These are phyloP conservation scores for Curvularia verruculosa DNA, from an alignment of 2,329 filamentous ascomycete genomes.

Conservation along the genomic window DNA sequence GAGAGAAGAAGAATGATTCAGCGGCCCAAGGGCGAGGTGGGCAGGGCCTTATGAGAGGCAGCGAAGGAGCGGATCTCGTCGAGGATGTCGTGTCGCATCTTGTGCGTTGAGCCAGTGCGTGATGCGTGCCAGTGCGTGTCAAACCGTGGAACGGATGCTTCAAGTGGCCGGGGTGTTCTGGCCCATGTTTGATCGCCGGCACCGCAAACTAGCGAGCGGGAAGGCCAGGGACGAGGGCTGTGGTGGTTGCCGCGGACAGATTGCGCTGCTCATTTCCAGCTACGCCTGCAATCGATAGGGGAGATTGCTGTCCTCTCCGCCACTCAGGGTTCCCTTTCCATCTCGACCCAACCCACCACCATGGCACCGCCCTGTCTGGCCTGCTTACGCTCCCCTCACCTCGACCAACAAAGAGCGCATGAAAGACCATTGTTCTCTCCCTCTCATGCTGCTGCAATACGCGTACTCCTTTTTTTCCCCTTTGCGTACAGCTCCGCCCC, in stretches of 20 bases:
- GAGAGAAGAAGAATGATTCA: conserved; percentile 7
- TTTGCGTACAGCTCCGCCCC: neutral
- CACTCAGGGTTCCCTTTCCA: neutral
- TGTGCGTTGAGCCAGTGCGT: conserved; percentile 24
- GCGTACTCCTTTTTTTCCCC: neutral
- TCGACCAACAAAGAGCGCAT: neutral
- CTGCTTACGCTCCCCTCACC: neutral
- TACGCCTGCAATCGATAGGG: conserved; percentile 18
- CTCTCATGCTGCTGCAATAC: conserved; percentile 2
- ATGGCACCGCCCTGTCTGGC: neutral
- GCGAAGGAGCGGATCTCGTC: conserved; percentile 3
- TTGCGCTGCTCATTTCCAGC: conserved; percentile 16
- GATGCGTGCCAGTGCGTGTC: conserved; percentile 19
- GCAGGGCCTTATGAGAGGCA: conserved; percentile 1
- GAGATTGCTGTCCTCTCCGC: neutral
- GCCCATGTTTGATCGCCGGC: conserved; percentile 37
- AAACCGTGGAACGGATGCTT: conserved; percentile 9
- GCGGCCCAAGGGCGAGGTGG: conserved; percentile 7
- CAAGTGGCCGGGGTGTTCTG: conserved; percentile 10
- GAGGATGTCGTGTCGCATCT: conserved; percentile 19
- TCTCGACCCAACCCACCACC: neutral
- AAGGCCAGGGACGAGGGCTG: neutral
- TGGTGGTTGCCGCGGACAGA: conserved; percentile 23
- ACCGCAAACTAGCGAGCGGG: conserved; percentile 35
- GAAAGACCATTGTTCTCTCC: neutral